Conservation (phyloP, 768 basidiomycete species). For the Botryobasidium botryosum region DNA sequence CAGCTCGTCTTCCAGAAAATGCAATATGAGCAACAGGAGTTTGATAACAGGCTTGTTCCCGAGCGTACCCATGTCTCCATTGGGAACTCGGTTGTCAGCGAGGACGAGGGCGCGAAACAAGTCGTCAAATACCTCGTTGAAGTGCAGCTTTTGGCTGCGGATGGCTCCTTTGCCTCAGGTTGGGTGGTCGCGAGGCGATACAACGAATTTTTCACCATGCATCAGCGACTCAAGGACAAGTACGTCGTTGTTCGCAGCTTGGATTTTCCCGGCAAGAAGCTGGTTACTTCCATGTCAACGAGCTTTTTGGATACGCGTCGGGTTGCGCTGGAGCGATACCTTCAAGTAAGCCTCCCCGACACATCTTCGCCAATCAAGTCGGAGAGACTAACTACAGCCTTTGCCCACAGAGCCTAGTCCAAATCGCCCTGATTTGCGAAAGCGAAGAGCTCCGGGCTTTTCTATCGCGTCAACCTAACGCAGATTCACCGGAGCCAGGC, state of each 20-base stretch:
- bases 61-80: slow-evolving; percentile 75
- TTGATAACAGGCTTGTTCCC: slow-evolving; percentile 72
- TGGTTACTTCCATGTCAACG: slow-evolving; percentile 75
- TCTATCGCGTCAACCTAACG: slow-evolving; percentile 75
- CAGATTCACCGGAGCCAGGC: slow-evolving; percentile 39
- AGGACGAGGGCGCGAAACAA: slow-evolving; percentile 73
- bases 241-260: slow-evolving; percentile 46
- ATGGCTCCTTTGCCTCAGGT: slow-evolving; percentile 64
- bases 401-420: slow-evolving; percentile 42
- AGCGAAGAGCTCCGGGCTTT: slow-evolving; percentile 70
- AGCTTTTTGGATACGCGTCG: slow-evolving; percentile 74
- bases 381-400: neutral
- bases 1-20: slow-evolving; percentile 77
- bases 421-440: slow-evolving; percentile 59
- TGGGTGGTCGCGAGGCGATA: slow-evolving; percentile 92
- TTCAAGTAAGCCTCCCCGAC: slow-evolving; percentile 43
- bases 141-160: slow-evolving; percentile 69
- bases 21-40: slow-evolving; percentile 88
- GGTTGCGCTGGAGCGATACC: slow-evolving; percentile 67
- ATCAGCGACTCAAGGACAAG: slow-evolving; percentile 67
- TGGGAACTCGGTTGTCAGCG: slow-evolving; percentile 22
- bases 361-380: slow-evolving; percentile 1
- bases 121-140: slow-evolving; percentile 87
- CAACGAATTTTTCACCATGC: slow-evolving; percentile 86
- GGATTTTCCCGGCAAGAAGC: slow-evolving; percentile 87